A percentile compares a stretch with the other conserved stretches of the same genome.
These are phyloP conservation scores for Calonectria pseudoturangicola DNA, from an alignment of 2,329 filamentous ascomycete species.

Conservation along the genomic window DNA sequence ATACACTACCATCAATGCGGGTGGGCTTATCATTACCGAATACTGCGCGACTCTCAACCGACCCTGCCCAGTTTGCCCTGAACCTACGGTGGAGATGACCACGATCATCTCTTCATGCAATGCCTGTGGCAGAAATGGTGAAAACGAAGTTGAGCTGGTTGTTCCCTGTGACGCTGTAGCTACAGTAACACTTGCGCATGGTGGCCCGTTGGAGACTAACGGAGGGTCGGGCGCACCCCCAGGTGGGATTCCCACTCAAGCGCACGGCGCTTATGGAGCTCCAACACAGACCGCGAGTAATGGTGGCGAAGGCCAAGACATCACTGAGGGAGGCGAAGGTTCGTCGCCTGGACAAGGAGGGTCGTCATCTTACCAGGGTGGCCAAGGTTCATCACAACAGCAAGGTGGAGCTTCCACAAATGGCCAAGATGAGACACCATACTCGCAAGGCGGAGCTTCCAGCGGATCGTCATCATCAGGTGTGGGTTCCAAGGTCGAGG, in stretches of 20 bases:
- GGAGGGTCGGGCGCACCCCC: background rate
- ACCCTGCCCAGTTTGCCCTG: background rate
- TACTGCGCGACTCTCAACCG: background rate
- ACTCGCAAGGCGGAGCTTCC: background rate
- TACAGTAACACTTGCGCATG: background rate
- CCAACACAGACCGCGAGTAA: background rate
- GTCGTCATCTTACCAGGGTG: background rate
- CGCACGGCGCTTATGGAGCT: background rate
- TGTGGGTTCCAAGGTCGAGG: background rate
- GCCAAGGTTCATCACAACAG: background rate
- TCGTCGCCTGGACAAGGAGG: background rate
- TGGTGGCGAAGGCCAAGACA: background rate
- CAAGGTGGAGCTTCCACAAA: background rate
- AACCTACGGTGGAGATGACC: background rate
- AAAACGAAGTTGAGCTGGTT: slow-evolving; percentile 6
- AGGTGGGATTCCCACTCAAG: background rate
- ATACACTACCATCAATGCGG: background rate
- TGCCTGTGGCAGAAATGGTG: background rate
- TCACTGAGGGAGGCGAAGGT: background rate
- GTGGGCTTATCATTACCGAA: background rate
- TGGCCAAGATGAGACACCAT: background rate
- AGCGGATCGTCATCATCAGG: background rate
- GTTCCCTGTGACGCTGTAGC: background rate
- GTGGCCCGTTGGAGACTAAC: background rate
- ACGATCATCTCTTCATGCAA: background rate